phyloP scores from a whole-genome alignment of 108 stramenopile genomes.

The Epithemia pelagica region DNA sequence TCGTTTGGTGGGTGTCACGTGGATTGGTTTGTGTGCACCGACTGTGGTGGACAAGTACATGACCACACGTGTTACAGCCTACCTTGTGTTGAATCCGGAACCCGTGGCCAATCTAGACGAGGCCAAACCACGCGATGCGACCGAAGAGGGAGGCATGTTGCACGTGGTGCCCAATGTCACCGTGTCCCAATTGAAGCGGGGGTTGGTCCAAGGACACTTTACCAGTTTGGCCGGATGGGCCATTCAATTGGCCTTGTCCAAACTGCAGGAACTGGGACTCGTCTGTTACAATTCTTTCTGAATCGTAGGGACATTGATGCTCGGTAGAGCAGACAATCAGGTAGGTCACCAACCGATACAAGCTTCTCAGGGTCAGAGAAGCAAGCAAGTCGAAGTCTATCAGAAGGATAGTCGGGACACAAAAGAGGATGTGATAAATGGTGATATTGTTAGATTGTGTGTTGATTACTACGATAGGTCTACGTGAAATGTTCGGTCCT shows the following conservation, averaged over 20 bases:
- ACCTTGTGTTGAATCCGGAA: slow-evolving; percentile 63
- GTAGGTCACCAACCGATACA: too few species aligned
- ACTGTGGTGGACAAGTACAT: slow-evolving; percentile 80
- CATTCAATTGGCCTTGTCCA: slow-evolving; percentile 54
- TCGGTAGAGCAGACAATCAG: too few species aligned
- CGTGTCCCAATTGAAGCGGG: slow-evolving; percentile 44
- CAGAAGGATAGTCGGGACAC: too few species aligned
- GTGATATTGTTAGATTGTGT: too few species aligned
- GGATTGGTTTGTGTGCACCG: slow-evolving; percentile 50
- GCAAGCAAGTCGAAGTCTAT: too few species aligned
- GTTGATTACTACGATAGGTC: too few species aligned
- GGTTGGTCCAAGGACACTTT: slow-evolving; percentile 65
- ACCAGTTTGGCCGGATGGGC: slow-evolving; percentile 77
- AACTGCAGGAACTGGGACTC: slow-evolving; percentile 68
- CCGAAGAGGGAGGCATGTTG: slow-evolving; percentile 83
- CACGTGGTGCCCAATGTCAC: slow-evolving; percentile 61
- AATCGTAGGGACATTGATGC: too few species aligned
- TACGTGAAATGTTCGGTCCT: too few species aligned
- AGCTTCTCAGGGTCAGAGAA: too few species aligned
- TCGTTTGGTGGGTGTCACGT: slow-evolving; percentile 63
- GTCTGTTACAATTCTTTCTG: too few species aligned
- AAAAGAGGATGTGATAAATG: too few species aligned
- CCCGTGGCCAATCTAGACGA: slow-evolving; percentile 33
- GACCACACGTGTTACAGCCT: slow-evolving; percentile 52
- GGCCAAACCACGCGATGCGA: slow-evolving; percentile 60